A percentile compares a stretch with the other conserved stretches of the same genome.
Evolutionary conservation across 352 stramenopile genomes (phyloP).

Genomic region (Pythium phragmiticola): DNA sequence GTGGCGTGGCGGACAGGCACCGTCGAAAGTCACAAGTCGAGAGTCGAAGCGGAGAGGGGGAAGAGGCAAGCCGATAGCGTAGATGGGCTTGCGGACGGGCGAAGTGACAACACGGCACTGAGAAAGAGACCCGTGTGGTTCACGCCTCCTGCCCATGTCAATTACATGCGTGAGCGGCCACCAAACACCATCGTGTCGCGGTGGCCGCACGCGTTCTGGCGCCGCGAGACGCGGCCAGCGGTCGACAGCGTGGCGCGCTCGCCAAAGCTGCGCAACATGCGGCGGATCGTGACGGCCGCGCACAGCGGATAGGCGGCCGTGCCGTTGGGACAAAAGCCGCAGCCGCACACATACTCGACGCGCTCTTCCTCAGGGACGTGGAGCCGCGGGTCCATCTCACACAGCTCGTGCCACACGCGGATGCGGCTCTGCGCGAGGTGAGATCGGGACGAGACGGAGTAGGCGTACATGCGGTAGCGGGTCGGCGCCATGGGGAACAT

Average conservation of each 20-base stretch:
- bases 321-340: neutral
- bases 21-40: too few species aligned
- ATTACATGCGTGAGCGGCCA: neutral
- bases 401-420: neutral
- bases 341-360: neutral
- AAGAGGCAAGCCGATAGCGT: too few species aligned
- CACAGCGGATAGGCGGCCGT: slow-evolving; percentile 7
- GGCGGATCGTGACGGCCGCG: slow-evolving; percentile 4
- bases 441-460: too few species aligned
- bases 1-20: too few species aligned
- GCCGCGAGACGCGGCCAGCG: neutral
- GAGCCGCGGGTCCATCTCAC: too few species aligned
- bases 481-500: too few species aligned
- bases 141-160: too few species aligned
- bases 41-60: too few species aligned
- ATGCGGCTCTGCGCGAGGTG: neutral
- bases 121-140: too few species aligned
- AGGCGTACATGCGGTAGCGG: too few species aligned
- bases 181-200: neutral
- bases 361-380: neutral
- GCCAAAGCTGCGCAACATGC: slow-evolving; percentile 1
- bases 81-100: too few species aligned
- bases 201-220: neutral
- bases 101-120: too few species aligned
- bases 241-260: neutral